Percentiles rank a stretch among this genome's conserved stretches.
phyloP scores from a whole-genome alignment of 2,329 filamentous ascomycete genomes.

The Knufia fluminis region DNA sequence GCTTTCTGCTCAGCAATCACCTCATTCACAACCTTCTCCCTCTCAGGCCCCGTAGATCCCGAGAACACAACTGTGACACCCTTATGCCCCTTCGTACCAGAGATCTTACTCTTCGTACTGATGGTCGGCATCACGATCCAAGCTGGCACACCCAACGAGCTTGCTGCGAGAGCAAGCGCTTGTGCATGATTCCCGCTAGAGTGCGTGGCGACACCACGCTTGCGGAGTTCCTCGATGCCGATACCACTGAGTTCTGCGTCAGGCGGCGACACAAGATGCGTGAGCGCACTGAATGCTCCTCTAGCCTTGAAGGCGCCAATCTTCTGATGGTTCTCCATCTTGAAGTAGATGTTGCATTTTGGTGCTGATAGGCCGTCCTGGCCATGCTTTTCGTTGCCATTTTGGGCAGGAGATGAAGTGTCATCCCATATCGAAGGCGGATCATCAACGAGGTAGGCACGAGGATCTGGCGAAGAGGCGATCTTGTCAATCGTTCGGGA shows the following conservation, averaged over 20 bases:
- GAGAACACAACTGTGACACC: slow-evolving; percentile 65
- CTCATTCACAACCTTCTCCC: slow-evolving; percentile 64
- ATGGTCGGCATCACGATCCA: slow-evolving; percentile 92
- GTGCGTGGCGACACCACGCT: slow-evolving; percentile 76
- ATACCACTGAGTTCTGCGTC: slow-evolving; percentile 33
- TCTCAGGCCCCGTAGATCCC: slow-evolving; percentile 69
- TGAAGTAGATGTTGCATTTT: slow-evolving; percentile 72
- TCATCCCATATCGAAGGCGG: slow-evolving; percentile 13
- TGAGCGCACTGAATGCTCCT: slow-evolving; percentile 80
- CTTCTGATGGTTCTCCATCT: slow-evolving; percentile 87
- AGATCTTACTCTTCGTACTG: slow-evolving; percentile 75
- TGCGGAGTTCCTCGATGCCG: slow-evolving; percentile 51
- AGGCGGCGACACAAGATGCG: slow-evolving; percentile 49
- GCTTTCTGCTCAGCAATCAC: slow-evolving; percentile 54
- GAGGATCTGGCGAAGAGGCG: slow-evolving; percentile 60
- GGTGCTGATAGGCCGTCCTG: slow-evolving; percentile 33
- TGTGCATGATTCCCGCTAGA: slow-evolving; percentile 80
- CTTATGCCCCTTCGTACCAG: slow-evolving; percentile 68
- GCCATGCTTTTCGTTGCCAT: not conserved
- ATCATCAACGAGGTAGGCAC: slow-evolving; percentile 14
- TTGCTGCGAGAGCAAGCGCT: slow-evolving; percentile 77
- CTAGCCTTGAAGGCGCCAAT: slow-evolving; percentile 89
- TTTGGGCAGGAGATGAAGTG: slow-evolving; percentile 42
- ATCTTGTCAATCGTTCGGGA: slow-evolving; percentile 64
- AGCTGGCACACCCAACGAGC: slow-evolving; percentile 62